Evolutionary conservation across 2,329 filamentous ascomycete genomes (phyloP).

Genomic region (Mycogone perniciosa): DNA sequence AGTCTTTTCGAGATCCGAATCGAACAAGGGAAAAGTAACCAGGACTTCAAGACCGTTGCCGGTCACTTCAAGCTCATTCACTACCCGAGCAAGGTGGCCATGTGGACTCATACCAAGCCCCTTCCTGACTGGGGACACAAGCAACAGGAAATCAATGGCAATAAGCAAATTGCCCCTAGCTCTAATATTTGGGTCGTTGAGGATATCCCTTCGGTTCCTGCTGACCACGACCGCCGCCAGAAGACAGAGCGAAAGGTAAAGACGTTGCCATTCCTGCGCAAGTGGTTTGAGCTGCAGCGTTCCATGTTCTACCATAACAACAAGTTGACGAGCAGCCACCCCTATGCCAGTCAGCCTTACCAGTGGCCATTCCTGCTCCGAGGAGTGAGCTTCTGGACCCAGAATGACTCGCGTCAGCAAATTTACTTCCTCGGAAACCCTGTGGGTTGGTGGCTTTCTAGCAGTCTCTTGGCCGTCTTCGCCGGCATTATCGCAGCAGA

Average conservation of each 20-base stretch:
- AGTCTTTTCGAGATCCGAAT: slow-evolving; percentile 90
- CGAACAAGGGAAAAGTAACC: slow-evolving; percentile 72
- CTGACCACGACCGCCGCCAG: slow-evolving; percentile 64
- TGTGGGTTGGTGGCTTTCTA: slow-evolving; percentile 93
- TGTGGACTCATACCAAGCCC: slow-evolving; percentile 96
- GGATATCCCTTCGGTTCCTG: slow-evolving; percentile 73
- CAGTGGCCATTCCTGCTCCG: slow-evolving; percentile 97
- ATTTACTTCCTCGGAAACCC: slow-evolving; percentile 99
- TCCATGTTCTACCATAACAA: slow-evolving; percentile 99
- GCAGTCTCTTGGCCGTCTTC: slow-evolving; percentile 86
- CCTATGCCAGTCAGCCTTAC: slow-evolving; percentile 89
- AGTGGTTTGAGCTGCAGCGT: slow-evolving; percentile 93
- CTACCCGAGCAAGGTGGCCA: slow-evolving; percentile 88
- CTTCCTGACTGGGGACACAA: slow-evolving; percentile 97
- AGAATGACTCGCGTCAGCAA: slow-evolving; percentile 88
- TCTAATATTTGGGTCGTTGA: slow-evolving; percentile 96
- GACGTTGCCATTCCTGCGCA: slow-evolving; percentile 77
- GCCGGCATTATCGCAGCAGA: slow-evolving; percentile 87
- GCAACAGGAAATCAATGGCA: slow-evolving; percentile 98
- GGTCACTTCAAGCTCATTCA: slow-evolving; percentile 96
- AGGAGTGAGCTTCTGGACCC: slow-evolving; percentile 98
- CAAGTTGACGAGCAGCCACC: slow-evolving; percentile 92
- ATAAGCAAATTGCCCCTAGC: slow-evolving; percentile 85
- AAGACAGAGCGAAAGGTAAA: slow-evolving; percentile 77
- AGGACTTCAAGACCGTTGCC: slow-evolving; percentile 84